Conservation (phyloP, 163 green algal genomes). For the Prototheca stagnorum region DNA sequence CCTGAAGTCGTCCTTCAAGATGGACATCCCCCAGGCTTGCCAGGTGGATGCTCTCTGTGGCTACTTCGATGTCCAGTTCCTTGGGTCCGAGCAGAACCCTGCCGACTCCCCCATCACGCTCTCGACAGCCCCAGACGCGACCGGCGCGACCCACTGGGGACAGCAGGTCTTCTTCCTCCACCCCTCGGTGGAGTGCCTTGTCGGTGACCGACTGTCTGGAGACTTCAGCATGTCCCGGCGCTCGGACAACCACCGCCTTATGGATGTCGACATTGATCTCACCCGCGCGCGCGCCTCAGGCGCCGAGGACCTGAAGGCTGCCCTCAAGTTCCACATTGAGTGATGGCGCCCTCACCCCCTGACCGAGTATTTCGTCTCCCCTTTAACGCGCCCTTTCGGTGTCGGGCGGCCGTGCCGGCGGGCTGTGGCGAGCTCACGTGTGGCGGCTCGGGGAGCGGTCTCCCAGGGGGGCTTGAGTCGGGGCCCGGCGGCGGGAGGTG, state of each 20-base stretch:
- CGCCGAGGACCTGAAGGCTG: no score
- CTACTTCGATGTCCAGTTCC: conserved; percentile 74
- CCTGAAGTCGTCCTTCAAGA: conserved; percentile 25
- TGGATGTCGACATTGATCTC: conserved; percentile 40
- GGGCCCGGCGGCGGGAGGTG: no score
- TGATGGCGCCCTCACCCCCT: no score
- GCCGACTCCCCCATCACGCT: conserved; percentile 45
- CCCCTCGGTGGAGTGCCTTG: conserved; percentile 51
- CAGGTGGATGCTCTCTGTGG: conserved; percentile 63
- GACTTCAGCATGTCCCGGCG: conserved; percentile 43
- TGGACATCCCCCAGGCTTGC: conserved; percentile 46
- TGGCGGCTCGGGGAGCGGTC: no score
- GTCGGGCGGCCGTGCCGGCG: no score
- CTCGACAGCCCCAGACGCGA: conserved; percentile 68
- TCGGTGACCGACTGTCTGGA: no score
- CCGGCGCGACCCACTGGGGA: conserved; percentile 81
- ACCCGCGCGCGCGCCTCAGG: no score
- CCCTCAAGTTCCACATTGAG: no score
- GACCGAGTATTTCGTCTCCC: no score
- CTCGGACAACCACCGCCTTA: conserved; percentile 71
- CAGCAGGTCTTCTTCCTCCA: conserved; percentile 77
- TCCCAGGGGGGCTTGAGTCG: no score
- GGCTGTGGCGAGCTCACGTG: no score
- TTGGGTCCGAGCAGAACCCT: conserved; percentile 27
- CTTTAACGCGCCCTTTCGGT: no score